Conservation (phyloP, 306 rosid genomes). For the Cucurbita moschata region DNA sequence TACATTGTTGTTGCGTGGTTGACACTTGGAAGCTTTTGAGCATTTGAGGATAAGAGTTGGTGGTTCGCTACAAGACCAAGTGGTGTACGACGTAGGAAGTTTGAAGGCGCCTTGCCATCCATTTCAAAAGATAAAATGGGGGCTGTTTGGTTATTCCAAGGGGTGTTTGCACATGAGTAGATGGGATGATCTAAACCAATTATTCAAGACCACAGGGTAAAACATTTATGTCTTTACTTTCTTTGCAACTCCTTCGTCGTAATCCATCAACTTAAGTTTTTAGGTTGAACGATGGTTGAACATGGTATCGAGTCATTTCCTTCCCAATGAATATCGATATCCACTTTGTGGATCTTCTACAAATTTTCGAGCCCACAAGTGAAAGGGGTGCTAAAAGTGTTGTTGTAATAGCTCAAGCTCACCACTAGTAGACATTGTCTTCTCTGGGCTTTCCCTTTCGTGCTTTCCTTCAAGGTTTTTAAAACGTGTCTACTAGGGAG, state of each 20-base stretch:
- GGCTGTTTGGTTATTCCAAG: conserved; percentile 75
- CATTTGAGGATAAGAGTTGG: conserved; percentile 89
- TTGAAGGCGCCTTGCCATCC: conserved; percentile 60
- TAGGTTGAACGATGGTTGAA: background rate
- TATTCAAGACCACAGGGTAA: conserved; percentile 30
- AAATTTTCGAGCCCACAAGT: too few species aligned
- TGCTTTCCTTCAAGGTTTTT: too few species aligned
- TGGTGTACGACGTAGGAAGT: conserved; percentile 55
- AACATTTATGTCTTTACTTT: background rate
- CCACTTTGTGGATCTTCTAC: too few species aligned
- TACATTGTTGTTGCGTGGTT: background rate
- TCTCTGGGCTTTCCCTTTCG: too few species aligned
- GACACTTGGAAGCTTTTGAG: conserved; percentile 48
- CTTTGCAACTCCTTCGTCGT: background rate
- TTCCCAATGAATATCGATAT: too few species aligned
- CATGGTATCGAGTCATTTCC: background rate
- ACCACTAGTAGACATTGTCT: too few species aligned
- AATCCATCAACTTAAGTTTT: too few species aligned
- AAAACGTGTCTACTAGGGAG: too few species aligned
- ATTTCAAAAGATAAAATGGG: conserved; percentile 50
- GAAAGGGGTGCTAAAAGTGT: too few species aligned
- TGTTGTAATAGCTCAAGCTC: too few species aligned
- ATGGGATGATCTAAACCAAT: conserved; percentile 86
- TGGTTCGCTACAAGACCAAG: conserved; percentile 91
- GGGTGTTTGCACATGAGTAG: conserved; percentile 82